Evolutionary conservation across 306 rosid species (phyloP).

Genomic region (Nissolia schottii): DNA sequence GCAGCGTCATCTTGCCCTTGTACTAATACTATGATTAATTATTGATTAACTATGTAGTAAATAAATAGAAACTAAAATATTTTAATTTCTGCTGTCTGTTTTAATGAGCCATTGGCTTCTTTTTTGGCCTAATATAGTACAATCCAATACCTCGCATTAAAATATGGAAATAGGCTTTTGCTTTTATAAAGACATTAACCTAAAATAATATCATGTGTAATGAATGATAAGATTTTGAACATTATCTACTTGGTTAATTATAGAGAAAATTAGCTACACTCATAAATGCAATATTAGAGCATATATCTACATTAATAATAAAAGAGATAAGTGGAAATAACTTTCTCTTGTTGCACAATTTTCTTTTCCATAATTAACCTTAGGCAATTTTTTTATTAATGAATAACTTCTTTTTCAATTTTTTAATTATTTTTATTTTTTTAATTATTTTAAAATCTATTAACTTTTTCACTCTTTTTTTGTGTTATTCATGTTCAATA

Average conservation of each 20-base stretch:
- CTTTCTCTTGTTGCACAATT: too few species aligned
- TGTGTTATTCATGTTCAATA: too few species aligned
- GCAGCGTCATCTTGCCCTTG: not conserved
- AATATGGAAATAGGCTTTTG: not conserved
- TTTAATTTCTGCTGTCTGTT: not conserved
- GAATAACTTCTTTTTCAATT: too few species aligned
- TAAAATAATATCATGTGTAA: not conserved
- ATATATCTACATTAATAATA: too few species aligned
- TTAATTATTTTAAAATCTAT: too few species aligned
- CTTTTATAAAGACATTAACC: not conserved
- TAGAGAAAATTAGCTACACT: not conserved
- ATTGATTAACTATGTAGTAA: not conserved
- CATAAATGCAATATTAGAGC: not conserved
- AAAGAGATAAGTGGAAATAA: too few species aligned
- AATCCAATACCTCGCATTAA: not conserved
- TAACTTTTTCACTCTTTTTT: too few species aligned
- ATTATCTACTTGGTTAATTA: too few species aligned
- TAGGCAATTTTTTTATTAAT: too few species aligned
- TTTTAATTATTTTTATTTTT: too few species aligned
- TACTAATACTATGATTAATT: not conserved
- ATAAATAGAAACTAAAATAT: not conserved
- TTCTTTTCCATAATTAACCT: too few species aligned
- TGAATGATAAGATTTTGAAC: too few species aligned
- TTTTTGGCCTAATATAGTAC: not conserved
- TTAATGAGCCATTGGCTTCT: not conserved